These are phyloP conservation scores for Malbranchea cinnamomea DNA, from an alignment of 2,329 filamentous ascomycete genomes.

Conservation along the genomic window DNA sequence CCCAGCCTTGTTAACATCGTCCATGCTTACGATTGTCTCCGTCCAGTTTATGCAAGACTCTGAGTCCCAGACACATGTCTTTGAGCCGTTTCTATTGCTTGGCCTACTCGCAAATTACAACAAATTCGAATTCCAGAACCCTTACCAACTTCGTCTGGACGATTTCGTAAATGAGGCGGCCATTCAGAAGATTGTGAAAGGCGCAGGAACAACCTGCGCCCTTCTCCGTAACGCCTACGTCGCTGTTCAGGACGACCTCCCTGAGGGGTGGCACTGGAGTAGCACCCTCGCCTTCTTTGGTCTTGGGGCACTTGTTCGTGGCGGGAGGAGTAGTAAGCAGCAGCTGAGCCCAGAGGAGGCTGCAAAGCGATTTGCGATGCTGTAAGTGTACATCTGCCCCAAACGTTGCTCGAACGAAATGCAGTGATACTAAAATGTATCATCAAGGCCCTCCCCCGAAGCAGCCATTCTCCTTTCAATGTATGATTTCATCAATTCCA, in stretches of 20 bases:
- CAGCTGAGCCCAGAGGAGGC: conserved; percentile 63
- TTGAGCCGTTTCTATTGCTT: conserved; percentile 66
- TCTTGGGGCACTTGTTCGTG: conserved; percentile 58
- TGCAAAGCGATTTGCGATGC: conserved; percentile 61
- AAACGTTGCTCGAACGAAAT: conserved; percentile 8
- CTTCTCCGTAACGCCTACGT: conserved; percentile 61
- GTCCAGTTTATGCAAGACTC: conserved; percentile 71
- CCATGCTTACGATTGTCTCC: too few relatives aligned
- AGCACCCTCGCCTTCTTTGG: conserved; percentile 74
- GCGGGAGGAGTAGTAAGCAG: conserved; percentile 43
- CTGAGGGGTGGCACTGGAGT: conserved; percentile 75
- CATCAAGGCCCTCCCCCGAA: conserved; percentile 56
- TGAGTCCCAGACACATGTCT: conserved; percentile 45
- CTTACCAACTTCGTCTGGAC: conserved; percentile 78
- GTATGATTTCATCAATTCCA: conserved; percentile 87
- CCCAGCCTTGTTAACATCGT: conserved; percentile 7
- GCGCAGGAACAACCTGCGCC: conserved; percentile 58
- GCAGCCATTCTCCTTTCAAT: conserved; percentile 68
- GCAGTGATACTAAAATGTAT: conserved; percentile 6
- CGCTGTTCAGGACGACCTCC: conserved; percentile 74
- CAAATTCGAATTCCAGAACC: conserved; percentile 97
- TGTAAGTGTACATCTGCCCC: conserved; percentile 42
- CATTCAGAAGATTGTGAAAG: conserved; percentile 66
- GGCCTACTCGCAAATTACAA: conserved; percentile 93
- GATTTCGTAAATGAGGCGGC: conserved; percentile 89